Evolutionary conservation across 208 protist genomes (phyloP), one percentile per base, ranked within the genome.

Genomic region (Acanthamoeba healyi): DNA sequence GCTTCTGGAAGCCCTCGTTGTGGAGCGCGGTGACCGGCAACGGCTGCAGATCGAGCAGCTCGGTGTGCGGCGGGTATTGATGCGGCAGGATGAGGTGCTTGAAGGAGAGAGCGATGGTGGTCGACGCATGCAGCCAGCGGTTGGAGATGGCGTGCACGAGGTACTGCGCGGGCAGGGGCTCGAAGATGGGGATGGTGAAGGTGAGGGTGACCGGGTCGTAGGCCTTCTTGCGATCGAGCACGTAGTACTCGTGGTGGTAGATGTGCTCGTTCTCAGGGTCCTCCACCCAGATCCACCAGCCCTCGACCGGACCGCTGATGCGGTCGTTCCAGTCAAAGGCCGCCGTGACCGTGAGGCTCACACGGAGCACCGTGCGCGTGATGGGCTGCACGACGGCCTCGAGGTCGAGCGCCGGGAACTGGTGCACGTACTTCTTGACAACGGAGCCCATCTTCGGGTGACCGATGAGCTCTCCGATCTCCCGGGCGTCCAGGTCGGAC

Each of bases 211-310:
- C 88, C 44, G 92, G 26, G 36, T 97, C 96, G 51, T 92, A 6
- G 54, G 56, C 79, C 29, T 95, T 51, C 58, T 97, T 95, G 26
- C 89, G 51, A 7, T 67, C 54, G 63, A 88, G 42, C 79, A 99
- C 51, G 36, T 97, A 98, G 61, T 96, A 97, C 77, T 98, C 97
- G 42, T 40, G 77, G 91, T 98, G 98, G 89, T 97, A 97, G 94
- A 99, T 99, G 93, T 98, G 98, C 96, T 99, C 96, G 95, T 98
- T 99, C 58, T 98, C 97, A 84, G 98, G 96, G 95, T 99, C 99
- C 96, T 99, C 98, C n/a, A 99, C 98, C 74, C 98, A 98, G 40
- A 99, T 97, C 98, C 98, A 99, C 94, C 98, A 99, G 24, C 97
- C 95, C 97, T 99, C 97, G 14, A 93, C 94, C 84, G 96, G 97